Conservation (phyloP, 305 asterid genomes). For the Rubia peregrina region DNA sequence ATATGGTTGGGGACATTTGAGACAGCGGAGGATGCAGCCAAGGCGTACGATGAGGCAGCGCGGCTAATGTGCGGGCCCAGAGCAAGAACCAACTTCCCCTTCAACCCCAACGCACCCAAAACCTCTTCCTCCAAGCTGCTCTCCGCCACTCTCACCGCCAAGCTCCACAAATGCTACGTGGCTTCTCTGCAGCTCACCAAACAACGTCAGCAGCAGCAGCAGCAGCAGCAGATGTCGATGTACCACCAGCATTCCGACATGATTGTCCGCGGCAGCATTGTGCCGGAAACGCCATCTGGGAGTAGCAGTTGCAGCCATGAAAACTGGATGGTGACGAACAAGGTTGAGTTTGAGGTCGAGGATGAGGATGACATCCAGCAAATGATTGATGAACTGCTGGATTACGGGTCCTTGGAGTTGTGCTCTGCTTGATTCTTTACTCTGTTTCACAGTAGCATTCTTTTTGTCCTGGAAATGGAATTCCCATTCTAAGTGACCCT, state of each 20-base stretch:
- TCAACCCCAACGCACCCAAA: conserved; percentile 40
- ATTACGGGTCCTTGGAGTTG: conserved; percentile 54
- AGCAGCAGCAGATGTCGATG: not conserved
- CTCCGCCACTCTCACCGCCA: conserved; percentile 55
- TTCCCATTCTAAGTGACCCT: conserved; percentile 18
- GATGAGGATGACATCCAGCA: conserved; percentile 57
- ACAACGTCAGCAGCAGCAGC: conserved; percentile 11
- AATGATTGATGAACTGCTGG: conserved; percentile 59
- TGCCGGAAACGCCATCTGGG: not conserved
- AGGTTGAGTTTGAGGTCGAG: conserved; percentile 25
- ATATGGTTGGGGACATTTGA: conserved; percentile 70
- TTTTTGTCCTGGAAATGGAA: conserved; percentile 23
- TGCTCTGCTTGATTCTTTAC: conserved; percentile 29
- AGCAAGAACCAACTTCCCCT: conserved; percentile 56
- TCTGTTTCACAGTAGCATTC: no score
- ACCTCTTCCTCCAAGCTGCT: conserved; percentile 39
- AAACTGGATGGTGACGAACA: conserved; percentile 14
- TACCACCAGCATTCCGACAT: not conserved
- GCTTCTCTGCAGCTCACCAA: conserved; percentile 52
- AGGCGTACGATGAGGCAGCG: conserved; percentile 71
- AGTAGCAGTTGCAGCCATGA: not conserved
- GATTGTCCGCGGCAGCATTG: not conserved
- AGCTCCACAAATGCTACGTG: conserved; percentile 57
- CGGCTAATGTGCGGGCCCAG: conserved; percentile 58
- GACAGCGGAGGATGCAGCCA: conserved; percentile 66